A percentile compares a stretch with the other conserved stretches of the same genome.
These are phyloP conservation scores for Arthrocladium fulminans DNA, from an alignment of 2,329 filamentous ascomycete genomes.

Conservation along the genomic window DNA sequence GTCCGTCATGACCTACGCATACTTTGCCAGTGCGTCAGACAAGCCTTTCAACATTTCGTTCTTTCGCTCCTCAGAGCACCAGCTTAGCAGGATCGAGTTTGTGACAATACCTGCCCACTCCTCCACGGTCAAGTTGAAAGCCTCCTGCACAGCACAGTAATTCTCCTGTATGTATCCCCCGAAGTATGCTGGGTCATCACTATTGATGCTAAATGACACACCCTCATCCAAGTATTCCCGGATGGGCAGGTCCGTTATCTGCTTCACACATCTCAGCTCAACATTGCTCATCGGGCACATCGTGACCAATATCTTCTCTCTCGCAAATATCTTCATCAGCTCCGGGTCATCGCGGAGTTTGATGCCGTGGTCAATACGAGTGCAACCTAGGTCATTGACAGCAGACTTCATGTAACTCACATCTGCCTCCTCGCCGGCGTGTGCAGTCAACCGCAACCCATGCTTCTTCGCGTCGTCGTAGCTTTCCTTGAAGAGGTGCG, in stretches of 20 bases:
- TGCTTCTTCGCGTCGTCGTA: constrained; percentile 47
- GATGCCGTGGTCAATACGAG: constrained; percentile 68
- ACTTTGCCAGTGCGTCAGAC: neutral
- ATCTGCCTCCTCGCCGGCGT: constrained; percentile 68
- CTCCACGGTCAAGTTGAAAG: constrained; percentile 51
- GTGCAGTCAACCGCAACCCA: constrained; percentile 56
- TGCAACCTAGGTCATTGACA: constrained; percentile 51
- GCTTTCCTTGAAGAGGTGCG: constrained; percentile 51
- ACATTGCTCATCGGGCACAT: constrained; percentile 69
- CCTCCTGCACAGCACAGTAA: constrained; percentile 65
- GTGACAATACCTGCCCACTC: constrained; percentile 60
- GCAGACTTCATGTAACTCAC: constrained; percentile 56
- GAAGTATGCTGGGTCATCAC: constrained; percentile 68
- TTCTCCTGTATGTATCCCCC: constrained; percentile 67
- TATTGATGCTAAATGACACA: constrained; percentile 63
- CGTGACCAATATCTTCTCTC: constrained; percentile 53
- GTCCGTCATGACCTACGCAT: no score
- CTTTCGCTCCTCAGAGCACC: constrained; percentile 59
- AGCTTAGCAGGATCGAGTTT: constrained; percentile 58
- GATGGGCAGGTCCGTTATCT: constrained; percentile 51
- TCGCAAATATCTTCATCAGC: constrained; percentile 51
- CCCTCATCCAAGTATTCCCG: constrained; percentile 54
- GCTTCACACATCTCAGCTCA: constrained; percentile 47
- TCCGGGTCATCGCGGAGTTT: constrained; percentile 51
- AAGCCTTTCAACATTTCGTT: constrained; percentile 39